A percentile compares a stretch with the other conserved stretches of the same genome.
phyloP scores from a whole-genome alignment of 768 basidiomycete species.

The Pulveroboletus sp. region DNA sequence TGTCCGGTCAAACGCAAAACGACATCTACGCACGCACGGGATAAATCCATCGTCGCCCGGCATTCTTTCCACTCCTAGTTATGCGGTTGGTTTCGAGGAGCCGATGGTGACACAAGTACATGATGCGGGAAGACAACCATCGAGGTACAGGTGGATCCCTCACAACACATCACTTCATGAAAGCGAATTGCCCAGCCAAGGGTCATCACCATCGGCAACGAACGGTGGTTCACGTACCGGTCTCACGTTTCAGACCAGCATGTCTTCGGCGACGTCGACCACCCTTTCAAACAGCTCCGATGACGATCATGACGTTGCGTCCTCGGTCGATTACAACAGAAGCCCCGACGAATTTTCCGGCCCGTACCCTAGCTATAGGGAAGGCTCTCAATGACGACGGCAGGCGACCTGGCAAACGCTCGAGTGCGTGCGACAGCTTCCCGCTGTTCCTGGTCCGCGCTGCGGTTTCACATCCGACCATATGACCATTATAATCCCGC shows the following conservation, averaged over 20 bases:
- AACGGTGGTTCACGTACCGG: conserved; percentile 24
- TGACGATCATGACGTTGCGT: conserved; percentile 30
- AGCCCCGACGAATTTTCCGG: conserved; percentile 11
- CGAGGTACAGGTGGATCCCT: conserved; percentile 38
- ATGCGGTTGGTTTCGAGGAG: conserved; percentile 42
- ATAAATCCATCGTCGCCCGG: conserved; percentile 32
- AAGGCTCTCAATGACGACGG: background rate
- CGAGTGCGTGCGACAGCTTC: background rate
- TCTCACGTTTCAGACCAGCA: conserved; percentile 33
- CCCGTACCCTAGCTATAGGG: conserved; percentile 10
- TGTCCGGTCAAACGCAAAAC: conserved; percentile 76
- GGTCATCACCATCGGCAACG: conserved; percentile 3
- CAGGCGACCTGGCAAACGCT: background rate
- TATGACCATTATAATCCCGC: conserved; percentile 13
- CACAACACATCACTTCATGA: conserved; percentile 32
- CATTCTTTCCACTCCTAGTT: conserved; percentile 21
- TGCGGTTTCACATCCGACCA: conserved; percentile 1
- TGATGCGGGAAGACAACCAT: conserved; percentile 33
- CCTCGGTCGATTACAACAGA: conserved; percentile 22
- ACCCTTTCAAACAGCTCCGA: conserved; percentile 28
- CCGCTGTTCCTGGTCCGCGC: background rate
- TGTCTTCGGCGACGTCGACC: conserved; percentile 35
- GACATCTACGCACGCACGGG: conserved; percentile 75
- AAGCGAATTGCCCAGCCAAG: conserved; percentile 25
- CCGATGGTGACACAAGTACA: conserved; percentile 43